phyloP scores from a whole-genome alignment of 2,329 filamentous ascomycete species.

The Epichloe baconii region DNA sequence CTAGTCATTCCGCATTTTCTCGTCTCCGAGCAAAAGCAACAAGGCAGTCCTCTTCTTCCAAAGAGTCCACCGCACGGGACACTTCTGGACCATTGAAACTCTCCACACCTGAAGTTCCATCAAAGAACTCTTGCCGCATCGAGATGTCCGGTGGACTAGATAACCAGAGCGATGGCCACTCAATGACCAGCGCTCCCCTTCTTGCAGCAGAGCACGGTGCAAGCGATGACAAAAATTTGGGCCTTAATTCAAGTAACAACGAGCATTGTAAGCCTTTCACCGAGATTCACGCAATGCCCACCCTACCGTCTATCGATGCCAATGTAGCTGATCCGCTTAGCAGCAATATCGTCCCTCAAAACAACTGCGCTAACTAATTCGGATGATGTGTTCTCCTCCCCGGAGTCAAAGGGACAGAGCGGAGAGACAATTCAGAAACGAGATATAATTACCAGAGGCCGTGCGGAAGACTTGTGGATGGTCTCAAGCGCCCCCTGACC shows the following conservation, averaged over 20 bases:
- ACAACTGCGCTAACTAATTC: not conserved
- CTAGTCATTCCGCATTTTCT: slow-evolving; percentile 7
- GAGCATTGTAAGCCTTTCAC: not conserved
- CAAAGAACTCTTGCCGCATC: not conserved
- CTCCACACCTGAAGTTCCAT: not conserved
- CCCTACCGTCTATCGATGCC: not conserved
- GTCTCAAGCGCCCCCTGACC: not conserved
- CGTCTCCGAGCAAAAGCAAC: slow-evolving; percentile 18
- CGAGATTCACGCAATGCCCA: not conserved
- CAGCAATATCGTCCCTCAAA: not conserved
- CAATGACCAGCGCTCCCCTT: not conserved
- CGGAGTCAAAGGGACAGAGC: not conserved
- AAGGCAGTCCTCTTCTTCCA: slow-evolving; percentile 5
- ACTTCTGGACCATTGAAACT: not conserved
- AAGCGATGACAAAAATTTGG: not conserved
- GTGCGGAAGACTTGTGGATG: not conserved
- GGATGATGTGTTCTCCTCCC: slow-evolving; percentile 1
- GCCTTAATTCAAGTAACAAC: not conserved
- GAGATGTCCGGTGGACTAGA: slow-evolving; percentile 1
- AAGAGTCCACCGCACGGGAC: not conserved
- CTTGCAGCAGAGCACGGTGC: not conserved
- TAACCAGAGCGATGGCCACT: not conserved
- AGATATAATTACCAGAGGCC: not conserved
- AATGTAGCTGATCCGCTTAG: not conserved
- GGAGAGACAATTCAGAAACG: not conserved